phyloP scores from a whole-genome alignment of 2,329 filamentous ascomycete species.

The Aspergillus intermedius region DNA sequence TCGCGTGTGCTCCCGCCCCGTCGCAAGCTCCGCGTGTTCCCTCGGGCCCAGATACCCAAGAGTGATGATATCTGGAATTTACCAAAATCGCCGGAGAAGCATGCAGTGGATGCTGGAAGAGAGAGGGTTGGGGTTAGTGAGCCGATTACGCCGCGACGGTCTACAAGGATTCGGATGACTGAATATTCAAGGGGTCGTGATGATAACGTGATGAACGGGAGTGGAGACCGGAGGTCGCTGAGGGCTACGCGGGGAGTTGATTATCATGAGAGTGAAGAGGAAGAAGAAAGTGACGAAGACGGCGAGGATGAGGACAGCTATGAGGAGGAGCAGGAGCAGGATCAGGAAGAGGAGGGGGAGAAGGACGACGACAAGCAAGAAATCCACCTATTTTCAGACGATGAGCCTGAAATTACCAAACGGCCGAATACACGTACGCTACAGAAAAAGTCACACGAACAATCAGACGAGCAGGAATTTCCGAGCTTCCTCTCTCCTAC shows the following conservation, averaged over 20 bases:
- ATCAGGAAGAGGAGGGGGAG: background rate
- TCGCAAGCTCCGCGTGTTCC: background rate
- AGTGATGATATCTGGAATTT: conserved; percentile 7
- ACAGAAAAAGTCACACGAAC: background rate
- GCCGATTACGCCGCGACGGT: conserved; percentile 8
- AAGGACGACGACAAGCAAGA: background rate
- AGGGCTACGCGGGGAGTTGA: background rate
- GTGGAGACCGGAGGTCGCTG: background rate
- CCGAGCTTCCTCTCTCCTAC: background rate
- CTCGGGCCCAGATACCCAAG: background rate
- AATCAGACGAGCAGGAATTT: background rate
- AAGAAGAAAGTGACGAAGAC: background rate
- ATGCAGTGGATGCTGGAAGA: background rate
- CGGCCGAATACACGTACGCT: background rate
- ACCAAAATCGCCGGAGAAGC: conserved; percentile 4
- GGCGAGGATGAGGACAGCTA: background rate
- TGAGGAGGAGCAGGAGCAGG: background rate
- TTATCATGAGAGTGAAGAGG: background rate
- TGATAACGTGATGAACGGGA: background rate
- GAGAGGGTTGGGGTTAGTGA: background rate
- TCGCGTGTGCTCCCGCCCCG: conserved; percentile 2
- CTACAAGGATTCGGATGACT: conserved; percentile 3
- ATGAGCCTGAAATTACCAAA: background rate
- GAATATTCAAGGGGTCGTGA: no score
- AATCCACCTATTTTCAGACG: background rate